Base-by-base conservation (phyloP, 805 yeast genomes). In the Saccharomycopsis oosterbeekiorum region DNA sequence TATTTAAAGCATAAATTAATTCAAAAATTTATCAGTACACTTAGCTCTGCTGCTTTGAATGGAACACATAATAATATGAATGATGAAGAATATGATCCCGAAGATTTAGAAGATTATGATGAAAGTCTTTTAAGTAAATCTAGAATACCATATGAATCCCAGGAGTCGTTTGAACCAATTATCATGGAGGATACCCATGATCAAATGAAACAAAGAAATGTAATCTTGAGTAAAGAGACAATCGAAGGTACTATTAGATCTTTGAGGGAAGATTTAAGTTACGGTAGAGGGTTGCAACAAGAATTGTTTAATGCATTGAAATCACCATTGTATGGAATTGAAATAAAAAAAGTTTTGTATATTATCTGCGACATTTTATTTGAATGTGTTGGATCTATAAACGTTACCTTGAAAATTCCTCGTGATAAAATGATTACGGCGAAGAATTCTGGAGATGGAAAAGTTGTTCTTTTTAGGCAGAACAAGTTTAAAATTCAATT, bases 261-360 rank as follows among this genome's bases (percentile, higher is more conserved):
- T 4, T 71, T 89, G 12, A 74, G 93, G 58, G 76, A 86, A 57
- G 86, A 84, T 59, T 80, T 82, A 62, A 71, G 74, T 8, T 76
- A 80, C 58, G 84, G 86, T 0, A 69, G 71, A 36, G 89, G 90
- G 0, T 73, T 94, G 21, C 78, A 79, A 59, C 67, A 69, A 1
- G 79, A 80, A 9, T 67, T 94, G 1, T 91, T 97, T 97, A 76
- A 79, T 54, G 77, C 84, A 10, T 70, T 91, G 9, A 87, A 85
- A 66, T 77, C 87, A 0, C 83, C 87, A 1, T 70, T 85, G 29
- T 63, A 85, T 19, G 79, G 87, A 12, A 72, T 89, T 1, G 73
- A 80, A 51, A 84, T 84, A 40, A 82, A 84, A 65, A 78, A 92
- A 61, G 71, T 78, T 41, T 68, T 93, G 9, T 84, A 88, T 65